Base-by-base conservation (phyloP, 129 eudicot species). In the Mikania micrantha region DNA sequence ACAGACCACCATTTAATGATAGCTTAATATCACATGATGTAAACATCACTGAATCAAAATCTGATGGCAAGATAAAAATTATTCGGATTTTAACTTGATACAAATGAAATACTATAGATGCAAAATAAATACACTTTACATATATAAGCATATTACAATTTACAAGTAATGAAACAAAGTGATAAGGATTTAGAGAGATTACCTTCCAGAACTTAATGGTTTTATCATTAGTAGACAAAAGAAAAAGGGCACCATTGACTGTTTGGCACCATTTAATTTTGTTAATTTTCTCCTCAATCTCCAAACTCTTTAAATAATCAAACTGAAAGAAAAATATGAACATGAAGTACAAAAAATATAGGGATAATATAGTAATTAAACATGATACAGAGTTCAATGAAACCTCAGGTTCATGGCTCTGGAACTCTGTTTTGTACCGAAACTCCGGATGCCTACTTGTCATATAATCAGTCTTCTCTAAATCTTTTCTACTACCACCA, bases 381-480 rank as follows among this genome's bases (percentile, higher is more conserved):
- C 21, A 38, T 31, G 35, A 61, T 16, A 52, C 21, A 39, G 21
- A 47, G 36, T 74, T 74, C 60, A 67, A 57, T 17, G 35, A 38
- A 80, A 94, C 99, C 99, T 94, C 99, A 13, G 99, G 99, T 77
- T 94, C 99, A 77, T 94, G 99, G 74, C 99, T 94, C 79, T 94
- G 99, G 68, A 94, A 94, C 79, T 94, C 99, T 2, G 99, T 94
- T 81, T 94, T 94, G 81, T 94, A 94, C 21, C 97, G 99, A 65
- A 94, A 94, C 79, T 94, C 99, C 3, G 99, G 97, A 79, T 94
- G 99, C 79, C 88, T 88, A 66, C 80, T 83, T 42, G 84, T 84
- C 2, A 84, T 52, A 54, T 73, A 79, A 78, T 94, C 95, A 49
- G 76, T 79, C 79, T 81, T 90, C 81, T 94, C 99, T 64, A 87